phyloP scores from a whole-genome alignment of 2,329 filamentous ascomycete species.

The Monosporascus cannonballus region DNA sequence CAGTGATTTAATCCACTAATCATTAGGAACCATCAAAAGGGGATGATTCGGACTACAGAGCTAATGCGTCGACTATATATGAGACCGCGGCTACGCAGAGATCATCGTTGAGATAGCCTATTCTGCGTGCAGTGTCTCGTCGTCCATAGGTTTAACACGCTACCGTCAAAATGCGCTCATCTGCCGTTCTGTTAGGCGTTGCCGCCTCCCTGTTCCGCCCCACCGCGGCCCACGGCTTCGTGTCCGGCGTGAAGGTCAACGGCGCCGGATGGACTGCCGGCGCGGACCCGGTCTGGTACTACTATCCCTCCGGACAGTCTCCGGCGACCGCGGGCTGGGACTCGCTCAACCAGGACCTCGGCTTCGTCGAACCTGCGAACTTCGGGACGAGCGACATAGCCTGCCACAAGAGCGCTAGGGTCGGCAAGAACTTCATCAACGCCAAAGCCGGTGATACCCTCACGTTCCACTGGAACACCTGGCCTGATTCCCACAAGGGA shows the following conservation, averaged over 20 bases:
- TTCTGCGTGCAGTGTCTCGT: background rate
- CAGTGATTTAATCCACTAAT: background rate
- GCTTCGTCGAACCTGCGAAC: slow-evolving; percentile 27
- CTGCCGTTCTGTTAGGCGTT: slow-evolving; percentile 5
- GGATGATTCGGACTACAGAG: background rate
- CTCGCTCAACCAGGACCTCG: slow-evolving; percentile 19
- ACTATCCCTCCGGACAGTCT: slow-evolving; percentile 9
- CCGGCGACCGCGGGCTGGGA: slow-evolving; percentile 16
- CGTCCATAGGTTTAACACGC: background rate
- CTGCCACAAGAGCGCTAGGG: slow-evolving; percentile 38
- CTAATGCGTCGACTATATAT: slow-evolving; percentile 2
- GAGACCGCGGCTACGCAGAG: background rate
- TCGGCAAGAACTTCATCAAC: slow-evolving; percentile 31
- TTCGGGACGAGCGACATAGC: slow-evolving; percentile 35
- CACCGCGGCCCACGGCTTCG: slow-evolving; percentile 15
- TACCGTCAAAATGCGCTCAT: slow-evolving; percentile 12
- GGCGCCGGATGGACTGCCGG: slow-evolving; percentile 14
- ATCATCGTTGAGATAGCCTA: background rate
- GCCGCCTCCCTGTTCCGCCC: slow-evolving; percentile 9
- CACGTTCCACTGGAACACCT: slow-evolving; percentile 33
- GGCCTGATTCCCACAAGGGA: slow-evolving; percentile 33
- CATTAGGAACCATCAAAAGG: background rate
- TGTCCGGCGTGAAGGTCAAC: slow-evolving; percentile 16
- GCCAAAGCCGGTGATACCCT: slow-evolving; percentile 29
- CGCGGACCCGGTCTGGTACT: slow-evolving; percentile 17